These are phyloP conservation scores for Teratosphaeria nubilosa DNA, from an alignment of 2,329 filamentous ascomycete species.

Conservation along the genomic window DNA sequence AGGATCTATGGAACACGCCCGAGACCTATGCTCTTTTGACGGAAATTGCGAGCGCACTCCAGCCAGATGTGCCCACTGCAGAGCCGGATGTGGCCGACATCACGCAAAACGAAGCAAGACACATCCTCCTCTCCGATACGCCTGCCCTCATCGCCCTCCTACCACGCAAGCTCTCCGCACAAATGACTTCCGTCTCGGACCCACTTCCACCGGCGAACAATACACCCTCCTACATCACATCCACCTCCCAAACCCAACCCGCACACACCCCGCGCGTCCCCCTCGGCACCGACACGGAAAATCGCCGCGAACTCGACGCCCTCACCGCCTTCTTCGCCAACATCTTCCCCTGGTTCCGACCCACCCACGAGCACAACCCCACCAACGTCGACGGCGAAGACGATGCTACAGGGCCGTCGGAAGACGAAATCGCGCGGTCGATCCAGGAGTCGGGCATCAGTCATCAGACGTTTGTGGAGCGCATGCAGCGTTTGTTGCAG, in stretches of 20 bases:
- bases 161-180: conserved; percentile 53
- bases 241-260: not conserved
- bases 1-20: conserved; percentile 77
- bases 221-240: conserved; percentile 1
- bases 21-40: conserved; percentile 59
- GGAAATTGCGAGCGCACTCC: conserved; percentile 52
- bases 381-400: conserved; percentile 4
- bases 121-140: conserved; percentile 68
- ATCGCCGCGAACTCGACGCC: conserved; percentile 17
- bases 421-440: conserved; percentile 19
- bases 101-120: conserved; percentile 54
- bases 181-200: conserved; percentile 66
- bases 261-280: conserved; percentile 1
- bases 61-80: conserved; percentile 30
- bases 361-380: not conserved
- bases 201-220: conserved; percentile 57
- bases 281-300: conserved; percentile 8
- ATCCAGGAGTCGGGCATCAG: conserved; percentile 18
- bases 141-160: conserved; percentile 60
- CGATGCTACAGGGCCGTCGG: conserved; percentile 1
- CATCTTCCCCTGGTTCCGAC: conserved; percentile 22
- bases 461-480: conserved; percentile 14
- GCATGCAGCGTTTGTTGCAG: conserved; percentile 18
- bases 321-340: conserved; percentile 20
- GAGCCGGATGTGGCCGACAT: conserved; percentile 31